Conservation (phyloP, 208 protist species). For the Leishmania gerbilli region DNA sequence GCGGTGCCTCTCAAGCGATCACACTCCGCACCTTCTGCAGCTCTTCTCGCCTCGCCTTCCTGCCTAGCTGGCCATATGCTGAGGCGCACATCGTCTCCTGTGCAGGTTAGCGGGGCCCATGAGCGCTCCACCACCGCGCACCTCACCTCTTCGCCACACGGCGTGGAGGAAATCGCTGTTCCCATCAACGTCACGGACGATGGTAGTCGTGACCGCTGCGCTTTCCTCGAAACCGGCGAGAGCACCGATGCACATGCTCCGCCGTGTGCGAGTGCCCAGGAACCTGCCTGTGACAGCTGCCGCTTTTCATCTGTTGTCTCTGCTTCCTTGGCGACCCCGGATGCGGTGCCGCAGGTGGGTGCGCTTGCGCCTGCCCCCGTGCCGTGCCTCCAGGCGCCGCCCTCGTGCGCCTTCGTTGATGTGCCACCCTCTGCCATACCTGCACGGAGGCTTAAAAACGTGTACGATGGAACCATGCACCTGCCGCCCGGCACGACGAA, state of each 20-base stretch:
- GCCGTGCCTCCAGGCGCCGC: not conserved
- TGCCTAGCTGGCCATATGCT: not conserved
- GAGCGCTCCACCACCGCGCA: constrained; percentile 3
- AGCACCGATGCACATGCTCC: not conserved
- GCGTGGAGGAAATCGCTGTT: not conserved
- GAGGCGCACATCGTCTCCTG: not conserved
- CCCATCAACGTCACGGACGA: not conserved
- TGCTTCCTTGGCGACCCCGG: not conserved
- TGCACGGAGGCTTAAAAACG: constrained; percentile 3
- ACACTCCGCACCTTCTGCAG: not conserved
- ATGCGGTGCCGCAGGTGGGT: not conserved
- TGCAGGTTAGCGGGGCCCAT: not conserved
- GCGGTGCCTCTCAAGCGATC: not conserved
- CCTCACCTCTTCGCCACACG: not conserved
- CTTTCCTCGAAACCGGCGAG: not conserved
- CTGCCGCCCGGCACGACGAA: constrained; percentile 38
- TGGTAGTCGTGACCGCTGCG: not conserved
- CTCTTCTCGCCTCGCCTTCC: not conserved
- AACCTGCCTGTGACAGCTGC: not conserved
- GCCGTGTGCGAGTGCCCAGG: not conserved
- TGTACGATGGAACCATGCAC: constrained; percentile 17
- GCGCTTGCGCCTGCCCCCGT: not conserved
- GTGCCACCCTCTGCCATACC: constrained; percentile 23
- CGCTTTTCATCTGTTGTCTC: not conserved
- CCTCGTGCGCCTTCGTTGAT: constrained; percentile 1